phyloP scores from a whole-genome alignment of 768 basidiomycete species.

The Trametes maxima region DNA sequence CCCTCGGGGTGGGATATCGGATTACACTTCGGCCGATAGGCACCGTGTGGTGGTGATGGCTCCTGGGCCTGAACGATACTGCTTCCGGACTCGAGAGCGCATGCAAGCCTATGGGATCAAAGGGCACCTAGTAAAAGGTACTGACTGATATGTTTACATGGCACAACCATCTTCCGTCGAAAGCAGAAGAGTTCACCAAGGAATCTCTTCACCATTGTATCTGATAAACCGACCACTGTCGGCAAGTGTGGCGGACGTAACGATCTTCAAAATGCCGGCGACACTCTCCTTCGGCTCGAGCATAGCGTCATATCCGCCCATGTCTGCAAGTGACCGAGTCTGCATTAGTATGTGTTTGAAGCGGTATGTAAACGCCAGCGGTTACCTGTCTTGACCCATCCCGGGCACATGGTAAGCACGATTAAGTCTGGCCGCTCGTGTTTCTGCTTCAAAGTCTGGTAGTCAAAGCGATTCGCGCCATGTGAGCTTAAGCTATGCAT shows the following conservation, averaged over 20 bases:
- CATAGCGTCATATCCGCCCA: background rate
- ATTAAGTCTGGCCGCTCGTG: slow-evolving; percentile 37
- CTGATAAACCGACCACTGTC: slow-evolving; percentile 16
- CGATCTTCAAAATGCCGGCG: slow-evolving; percentile 10
- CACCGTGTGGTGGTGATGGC: too few species aligned
- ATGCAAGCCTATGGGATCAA: too few species aligned
- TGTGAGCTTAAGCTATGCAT: too few species aligned
- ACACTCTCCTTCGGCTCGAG: slow-evolving; percentile 12
- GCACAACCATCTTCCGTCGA: background rate
- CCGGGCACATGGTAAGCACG: slow-evolving; percentile 37
- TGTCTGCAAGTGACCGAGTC: background rate
- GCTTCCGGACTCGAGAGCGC: too few species aligned
- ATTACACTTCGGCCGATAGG: too few species aligned
- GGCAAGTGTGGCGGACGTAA: background rate
- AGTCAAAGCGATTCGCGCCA: background rate
- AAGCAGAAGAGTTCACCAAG: slow-evolving; percentile 11
- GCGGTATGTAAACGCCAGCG: too few species aligned
- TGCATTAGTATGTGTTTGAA: too few species aligned
- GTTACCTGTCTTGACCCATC: slow-evolving; percentile 34
- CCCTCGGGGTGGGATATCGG: too few species aligned
- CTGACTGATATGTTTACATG: too few species aligned
- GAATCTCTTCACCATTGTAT: slow-evolving; percentile 12
- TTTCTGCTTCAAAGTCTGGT: slow-evolving; percentile 17
- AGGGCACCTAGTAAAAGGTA: too few species aligned
- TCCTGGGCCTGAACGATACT: too few species aligned